Evolutionary conservation across 139 green algal genomes (phyloP), one percentile per base, ranked within the genome.

Genomic region (Chlorella vulgaris): DNA sequence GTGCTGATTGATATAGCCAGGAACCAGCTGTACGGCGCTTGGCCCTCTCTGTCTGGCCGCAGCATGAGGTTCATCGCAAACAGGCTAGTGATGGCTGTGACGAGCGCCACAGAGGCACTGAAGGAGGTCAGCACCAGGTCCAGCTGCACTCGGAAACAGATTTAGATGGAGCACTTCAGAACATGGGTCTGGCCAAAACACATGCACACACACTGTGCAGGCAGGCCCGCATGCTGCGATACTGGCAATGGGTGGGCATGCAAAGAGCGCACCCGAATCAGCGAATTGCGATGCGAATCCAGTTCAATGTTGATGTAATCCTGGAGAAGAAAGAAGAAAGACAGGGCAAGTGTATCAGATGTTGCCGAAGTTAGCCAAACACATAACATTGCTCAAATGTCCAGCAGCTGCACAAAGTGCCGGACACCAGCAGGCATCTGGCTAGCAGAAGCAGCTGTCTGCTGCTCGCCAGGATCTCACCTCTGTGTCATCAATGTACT

Each of bases 231-330:
- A n/a, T 65, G 47, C 47, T 24, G 15, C 15, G 13, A 58, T 15
- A 58, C 47, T n/a, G n/a, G n/a, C n/a, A n/a, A n/a, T n/a, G n/a
- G n/a, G 15, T 58, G 47, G 47, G 10, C 10, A 15, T 24, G 47
- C 47, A 58, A 65, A 31, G 8, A 10, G 19, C 78, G 43, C 78
- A 84, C 79, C 79, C 85, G 50, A 51, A 95, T 94, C 3, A 97
- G 89, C 79, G 94, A 88, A 87, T 98, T 98, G 33, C 94, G 86
- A 68, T 93, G 91, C 81, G 90, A 93, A 84, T 99, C 96, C 28
- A 98, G 91, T 86, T 98, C 89, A 78, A 98, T 98, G 82, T 98
- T 97, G 70, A 98, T 94, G 79, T 96, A 96, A 81, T 99, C 96
- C 62, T 79, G 73, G 7, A n/a, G 31, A 7, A 2, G 47, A n/a